These are phyloP conservation scores for Yarrowia sp. DNA, from an alignment of 805 yeast species.

Conservation along the genomic window DNA sequence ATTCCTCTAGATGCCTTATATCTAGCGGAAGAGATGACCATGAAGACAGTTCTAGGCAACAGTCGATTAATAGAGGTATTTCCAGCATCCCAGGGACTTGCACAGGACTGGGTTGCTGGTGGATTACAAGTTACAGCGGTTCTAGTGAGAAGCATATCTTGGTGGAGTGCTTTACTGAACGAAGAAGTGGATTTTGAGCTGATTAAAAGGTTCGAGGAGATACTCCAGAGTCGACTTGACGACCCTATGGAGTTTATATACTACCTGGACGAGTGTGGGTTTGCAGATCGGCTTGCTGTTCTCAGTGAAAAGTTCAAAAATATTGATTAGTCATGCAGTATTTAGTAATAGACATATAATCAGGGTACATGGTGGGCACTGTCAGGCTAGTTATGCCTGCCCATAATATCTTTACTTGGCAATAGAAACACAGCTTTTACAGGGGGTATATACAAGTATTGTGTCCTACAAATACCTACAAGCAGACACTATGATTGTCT, in stretches of 20 bases:
- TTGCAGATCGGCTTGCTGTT: not conserved
- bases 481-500: too few relatives aligned
- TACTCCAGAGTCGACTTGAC: not conserved
- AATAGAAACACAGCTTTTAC: too few relatives aligned
- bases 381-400: too few relatives aligned
- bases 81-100: not conserved
- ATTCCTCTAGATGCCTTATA: constrained; percentile 1
- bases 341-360: too few relatives aligned
- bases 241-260: not conserved
- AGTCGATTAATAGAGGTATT: not conserved
- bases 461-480: too few relatives aligned
- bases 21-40: constrained; percentile 15
- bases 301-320: too few relatives aligned
- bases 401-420: too few relatives aligned
- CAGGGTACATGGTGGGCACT: too few relatives aligned
- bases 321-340: too few relatives aligned
- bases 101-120: not conserved
- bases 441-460: too few relatives aligned
- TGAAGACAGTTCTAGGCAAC: not conserved
- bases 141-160: not conserved
- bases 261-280: not conserved
- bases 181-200: not conserved
- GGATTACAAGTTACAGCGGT: not conserved
- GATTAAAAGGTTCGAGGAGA: not conserved
- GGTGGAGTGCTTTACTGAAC: not conserved